Evolutionary conservation across 495 filamentous ascomycete genomes (phyloP), one percentile per base, ranked within the genome.

Genomic region (Penicillium simplicissimum): DNA sequence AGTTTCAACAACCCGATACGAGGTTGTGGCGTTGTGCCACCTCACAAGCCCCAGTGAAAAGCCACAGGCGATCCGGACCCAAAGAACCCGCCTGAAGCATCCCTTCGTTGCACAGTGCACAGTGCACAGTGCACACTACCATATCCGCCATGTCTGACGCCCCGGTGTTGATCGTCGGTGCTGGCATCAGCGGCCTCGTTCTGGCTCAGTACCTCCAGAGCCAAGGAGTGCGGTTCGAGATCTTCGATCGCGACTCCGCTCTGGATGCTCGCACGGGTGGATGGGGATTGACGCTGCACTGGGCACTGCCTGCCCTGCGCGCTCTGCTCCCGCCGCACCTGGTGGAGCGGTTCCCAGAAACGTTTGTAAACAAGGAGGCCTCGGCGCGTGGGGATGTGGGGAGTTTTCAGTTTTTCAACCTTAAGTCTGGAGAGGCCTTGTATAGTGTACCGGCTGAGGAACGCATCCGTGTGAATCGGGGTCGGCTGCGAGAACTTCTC

Each of bases 231-330:
- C 66, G 76, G 0, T 84, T 81, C 64, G 62, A 72, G 21, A 75
- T 88, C 21, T 87, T 81, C 66, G 86, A 88, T 55, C 78, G 82
- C 4, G 85, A 88, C 63, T 58, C 70, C 3, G 64, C 71, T 10
- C 63, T 77, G 23, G 66, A 71, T 13, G 68, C 76, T 13, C 77
- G 85, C 5, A 73, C 66, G 7, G 76, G 76, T 33, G 85, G 86
- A 40, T 88, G 84, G 84, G 84, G 81, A 5, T 70, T 88, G 11
- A 86, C 86, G 0, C 75, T 88, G 55, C 83, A 87, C 67, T 86
- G 82, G 82, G 78, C 79, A 33, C 72, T 86, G 11, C 73, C 80
- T 11, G 78, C 78, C 4, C 71, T 87, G 55, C 71, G 78, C 10
- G 62, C 74, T 11, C 65, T 86, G 9, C 73, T 87, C 7, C 84